Evolutionary conservation across 805 yeast species (phyloP).

Genomic region (Starmera amethionina): DNA sequence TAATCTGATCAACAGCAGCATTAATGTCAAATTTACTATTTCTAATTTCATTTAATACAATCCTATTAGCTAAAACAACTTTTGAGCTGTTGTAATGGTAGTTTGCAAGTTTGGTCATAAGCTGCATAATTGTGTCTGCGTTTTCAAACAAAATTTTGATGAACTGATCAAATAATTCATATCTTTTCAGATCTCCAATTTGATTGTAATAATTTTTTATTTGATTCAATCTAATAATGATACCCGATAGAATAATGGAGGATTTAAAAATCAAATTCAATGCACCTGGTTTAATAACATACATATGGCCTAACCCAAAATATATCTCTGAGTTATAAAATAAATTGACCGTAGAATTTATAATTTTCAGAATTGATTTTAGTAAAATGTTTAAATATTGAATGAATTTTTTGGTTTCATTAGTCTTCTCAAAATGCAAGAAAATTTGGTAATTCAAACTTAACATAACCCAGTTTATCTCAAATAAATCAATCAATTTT

Average conservation of each 20-base stretch:
- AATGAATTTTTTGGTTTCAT: constrained; percentile 21
- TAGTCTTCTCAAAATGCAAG: constrained; percentile 27
- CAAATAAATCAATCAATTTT: constrained; percentile 14
- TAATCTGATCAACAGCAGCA: neutral
- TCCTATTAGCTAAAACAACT: constrained; percentile 6
- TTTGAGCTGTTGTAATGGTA: constrained; percentile 12
- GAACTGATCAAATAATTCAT: constrained; percentile 6
- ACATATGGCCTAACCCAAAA: constrained; percentile 33
- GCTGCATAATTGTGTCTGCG: constrained; percentile 7
- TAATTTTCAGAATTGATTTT: constrained; percentile 19
- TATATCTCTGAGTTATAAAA: constrained; percentile 22
- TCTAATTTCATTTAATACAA: constrained; percentile 8
- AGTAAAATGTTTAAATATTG: constrained; percentile 25
- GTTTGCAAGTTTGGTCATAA: constrained; percentile 6
- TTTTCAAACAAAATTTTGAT: constrained; percentile 1
- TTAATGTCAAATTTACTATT: constrained; percentile 10
- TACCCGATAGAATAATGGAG: constrained; percentile 3
- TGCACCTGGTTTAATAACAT: constrained; percentile 29
- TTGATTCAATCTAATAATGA: constrained; percentile 10
- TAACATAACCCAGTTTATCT: constrained; percentile 21
- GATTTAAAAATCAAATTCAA: constrained; percentile 7
- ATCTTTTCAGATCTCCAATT: neutral
- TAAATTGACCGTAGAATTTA: constrained; percentile 23
- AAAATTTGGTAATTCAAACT: constrained; percentile 28
- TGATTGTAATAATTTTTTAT: constrained; percentile 3